These are phyloP conservation scores for Fraxinus greggii DNA, from an alignment of 305 asterid genomes.

Conservation along the genomic window DNA sequence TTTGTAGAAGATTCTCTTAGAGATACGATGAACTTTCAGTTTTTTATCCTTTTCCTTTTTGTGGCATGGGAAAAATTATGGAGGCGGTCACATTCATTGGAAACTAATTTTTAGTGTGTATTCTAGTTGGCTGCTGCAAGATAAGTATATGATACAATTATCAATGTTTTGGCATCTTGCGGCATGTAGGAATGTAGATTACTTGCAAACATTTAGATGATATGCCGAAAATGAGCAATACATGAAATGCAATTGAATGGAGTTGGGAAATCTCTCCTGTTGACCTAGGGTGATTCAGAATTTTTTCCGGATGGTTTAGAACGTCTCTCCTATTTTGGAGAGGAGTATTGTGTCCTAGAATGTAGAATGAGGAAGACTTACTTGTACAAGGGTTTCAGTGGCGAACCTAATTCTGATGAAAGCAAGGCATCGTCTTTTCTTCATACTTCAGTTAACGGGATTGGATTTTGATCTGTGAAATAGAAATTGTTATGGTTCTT, in stretches of 20 bases:
- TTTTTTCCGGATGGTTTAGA: neutral
- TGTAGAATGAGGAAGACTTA: neutral
- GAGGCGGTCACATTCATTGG: neutral
- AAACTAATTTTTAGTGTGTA: neutral
- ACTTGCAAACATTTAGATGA: neutral
- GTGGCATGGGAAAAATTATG: neutral
- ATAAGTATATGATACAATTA: neutral
- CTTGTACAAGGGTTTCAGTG: neutral
- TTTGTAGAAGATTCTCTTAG: neutral
- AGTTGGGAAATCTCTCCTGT: neutral
- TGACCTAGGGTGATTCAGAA: neutral
- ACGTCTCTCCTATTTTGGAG: neutral
- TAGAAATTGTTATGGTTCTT: neutral
- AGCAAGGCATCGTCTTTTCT: neutral
- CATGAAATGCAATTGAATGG: neutral
- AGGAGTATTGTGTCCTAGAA: neutral
- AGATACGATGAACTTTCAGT: neutral
- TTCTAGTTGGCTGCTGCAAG: neutral
- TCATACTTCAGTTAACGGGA: neutral
- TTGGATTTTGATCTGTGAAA: neutral
- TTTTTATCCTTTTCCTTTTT: neutral
- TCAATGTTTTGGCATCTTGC: neutral
- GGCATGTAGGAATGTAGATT: neutral
- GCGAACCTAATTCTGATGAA: neutral
- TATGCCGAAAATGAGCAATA: neutral